Percentiles rank a stretch among this genome's conserved stretches.
These are phyloP conservation scores for Colletotrichum sp. DNA, from an alignment of 2,329 filamentous ascomycete species.

Conservation along the genomic window DNA sequence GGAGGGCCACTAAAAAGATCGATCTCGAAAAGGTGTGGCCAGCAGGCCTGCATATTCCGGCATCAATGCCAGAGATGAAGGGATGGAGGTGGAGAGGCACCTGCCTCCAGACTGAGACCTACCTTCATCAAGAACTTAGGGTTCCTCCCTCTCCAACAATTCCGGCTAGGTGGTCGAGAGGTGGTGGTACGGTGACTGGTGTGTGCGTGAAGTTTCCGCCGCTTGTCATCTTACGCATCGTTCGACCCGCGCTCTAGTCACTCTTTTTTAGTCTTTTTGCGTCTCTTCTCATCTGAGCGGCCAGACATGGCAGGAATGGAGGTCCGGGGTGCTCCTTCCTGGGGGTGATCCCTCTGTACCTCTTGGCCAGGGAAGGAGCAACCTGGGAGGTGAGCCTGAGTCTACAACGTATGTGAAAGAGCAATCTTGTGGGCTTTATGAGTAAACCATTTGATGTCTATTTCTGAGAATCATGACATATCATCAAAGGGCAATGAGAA, in stretches of 20 bases:
- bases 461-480: background rate
- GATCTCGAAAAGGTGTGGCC: background rate
- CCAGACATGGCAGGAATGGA: fast-evolving
- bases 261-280: background rate
- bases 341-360: background rate
- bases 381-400: background rate
- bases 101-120: background rate
- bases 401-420: background rate
- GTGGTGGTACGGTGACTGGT: background rate
- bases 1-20: fast-evolving
- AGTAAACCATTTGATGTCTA: background rate
- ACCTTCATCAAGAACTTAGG: background rate
- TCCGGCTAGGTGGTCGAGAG: background rate
- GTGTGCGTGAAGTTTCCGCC: background rate
- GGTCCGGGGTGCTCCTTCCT: background rate
- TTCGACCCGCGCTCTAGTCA: background rate
- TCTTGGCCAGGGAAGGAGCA: fast-evolving
- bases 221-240: fast-evolving
- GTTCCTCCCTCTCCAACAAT: background rate
- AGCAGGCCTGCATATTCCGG: background rate
- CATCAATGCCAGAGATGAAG: fast-evolving
- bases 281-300: background rate
- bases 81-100: fast-evolving
- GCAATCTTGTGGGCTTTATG: fast-evolving
- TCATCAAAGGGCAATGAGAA: background rate